These are phyloP conservation scores for Malus hybrid DNA, from an alignment of 331 rosid species.

Conservation along the genomic window DNA sequence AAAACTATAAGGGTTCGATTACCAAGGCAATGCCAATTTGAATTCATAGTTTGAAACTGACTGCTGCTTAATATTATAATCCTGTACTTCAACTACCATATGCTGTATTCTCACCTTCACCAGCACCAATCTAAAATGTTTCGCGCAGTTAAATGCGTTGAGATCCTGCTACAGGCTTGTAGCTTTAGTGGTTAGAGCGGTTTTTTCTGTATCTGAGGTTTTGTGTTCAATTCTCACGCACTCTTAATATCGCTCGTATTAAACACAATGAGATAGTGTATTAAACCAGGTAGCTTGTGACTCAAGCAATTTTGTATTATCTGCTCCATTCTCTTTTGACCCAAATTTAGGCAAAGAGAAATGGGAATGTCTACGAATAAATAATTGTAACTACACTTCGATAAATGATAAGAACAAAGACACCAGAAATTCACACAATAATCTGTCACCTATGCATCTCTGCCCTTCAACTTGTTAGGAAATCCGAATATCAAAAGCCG, in stretches of 20 bases:
- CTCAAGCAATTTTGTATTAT: not conserved
- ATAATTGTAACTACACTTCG: not conserved
- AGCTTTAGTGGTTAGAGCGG: not conserved
- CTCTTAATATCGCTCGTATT: not conserved
- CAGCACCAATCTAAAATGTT: not conserved
- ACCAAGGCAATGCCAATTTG: conserved; percentile 7
- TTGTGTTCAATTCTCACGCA: not conserved
- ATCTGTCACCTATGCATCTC: not conserved
- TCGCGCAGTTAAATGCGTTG: not conserved
- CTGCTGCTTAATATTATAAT: not conserved
- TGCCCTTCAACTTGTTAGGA: not conserved
- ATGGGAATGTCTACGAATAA: not conserved
- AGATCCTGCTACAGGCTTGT: not conserved
- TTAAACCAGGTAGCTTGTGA: not conserved
- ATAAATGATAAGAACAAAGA: not conserved
- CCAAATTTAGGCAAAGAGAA: conserved; percentile 1
- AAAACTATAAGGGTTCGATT: not conserved
- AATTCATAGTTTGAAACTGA: conserved; percentile 6
- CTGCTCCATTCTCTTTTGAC: not conserved
- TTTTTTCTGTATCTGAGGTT: not conserved
- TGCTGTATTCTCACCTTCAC: not conserved
- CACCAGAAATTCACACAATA: not conserved
- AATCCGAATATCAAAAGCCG: not conserved
- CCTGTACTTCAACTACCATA: not conserved
- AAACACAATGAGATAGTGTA: not conserved